Evolutionary conservation across 2,329 filamentous ascomycete species (phyloP).

Genomic region (Epichloe hybrida): DNA sequence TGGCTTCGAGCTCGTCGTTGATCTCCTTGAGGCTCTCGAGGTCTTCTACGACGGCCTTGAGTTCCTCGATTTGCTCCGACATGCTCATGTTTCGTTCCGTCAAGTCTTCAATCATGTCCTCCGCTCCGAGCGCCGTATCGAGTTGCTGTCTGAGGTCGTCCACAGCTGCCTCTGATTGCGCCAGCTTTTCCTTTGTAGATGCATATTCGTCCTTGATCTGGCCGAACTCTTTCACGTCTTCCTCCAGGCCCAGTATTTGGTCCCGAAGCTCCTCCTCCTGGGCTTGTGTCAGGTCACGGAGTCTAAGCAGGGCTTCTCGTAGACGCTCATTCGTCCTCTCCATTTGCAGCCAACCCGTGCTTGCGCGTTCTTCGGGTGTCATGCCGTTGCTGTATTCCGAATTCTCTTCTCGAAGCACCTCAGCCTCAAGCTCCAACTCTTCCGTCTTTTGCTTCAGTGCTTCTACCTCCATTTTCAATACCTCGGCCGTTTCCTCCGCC

Average conservation of each 20-base stretch:
- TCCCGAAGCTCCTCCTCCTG: slow-evolving; percentile 67
- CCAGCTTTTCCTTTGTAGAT: slow-evolving; percentile 57
- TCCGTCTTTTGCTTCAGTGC: slow-evolving; percentile 62
- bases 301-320: slow-evolving; percentile 66
- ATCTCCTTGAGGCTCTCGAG: slow-evolving; percentile 83
- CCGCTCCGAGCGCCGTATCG: slow-evolving; percentile 74
- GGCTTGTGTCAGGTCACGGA: slow-evolving; percentile 79
- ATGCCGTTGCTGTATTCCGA: slow-evolving; percentile 71
- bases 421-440: slow-evolving; percentile 76
- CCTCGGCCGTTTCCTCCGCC: slow-evolving; percentile 85
- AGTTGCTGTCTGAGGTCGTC: slow-evolving; percentile 84
- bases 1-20: slow-evolving; percentile 86
- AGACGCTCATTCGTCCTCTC: slow-evolving; percentile 81
- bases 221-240: slow-evolving; percentile 56
- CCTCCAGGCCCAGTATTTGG: slow-evolving; percentile 60
- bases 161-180: slow-evolving; percentile 58
- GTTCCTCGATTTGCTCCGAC: slow-evolving; percentile 69
- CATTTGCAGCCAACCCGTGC: slow-evolving; percentile 80
- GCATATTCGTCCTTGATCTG: slow-evolving; percentile 56
- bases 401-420: slow-evolving; percentile 79
- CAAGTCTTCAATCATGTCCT: slow-evolving; percentile 88
- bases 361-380: slow-evolving; percentile 75
- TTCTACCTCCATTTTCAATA: slow-evolving; percentile 67
- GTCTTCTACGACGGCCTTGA: slow-evolving; percentile 71
- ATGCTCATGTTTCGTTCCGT: slow-evolving; percentile 77